phyloP scores from a whole-genome alignment of 495 filamentous ascomycete species.

The Penicillium cinerascens region DNA sequence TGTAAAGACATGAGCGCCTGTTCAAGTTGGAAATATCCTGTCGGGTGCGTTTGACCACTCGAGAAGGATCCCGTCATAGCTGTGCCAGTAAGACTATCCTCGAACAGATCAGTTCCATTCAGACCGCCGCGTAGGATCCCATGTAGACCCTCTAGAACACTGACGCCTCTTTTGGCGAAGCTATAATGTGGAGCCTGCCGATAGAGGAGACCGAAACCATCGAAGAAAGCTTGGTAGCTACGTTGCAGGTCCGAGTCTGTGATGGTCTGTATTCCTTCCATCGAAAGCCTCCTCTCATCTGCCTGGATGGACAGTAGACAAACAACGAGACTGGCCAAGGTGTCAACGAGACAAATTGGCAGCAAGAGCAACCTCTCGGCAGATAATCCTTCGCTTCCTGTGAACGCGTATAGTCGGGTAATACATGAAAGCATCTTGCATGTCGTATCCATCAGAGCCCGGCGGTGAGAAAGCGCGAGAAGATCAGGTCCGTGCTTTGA shows the following conservation, averaged over 20 bases:
- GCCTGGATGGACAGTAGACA: slow-evolving; percentile 17
- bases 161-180: slow-evolving; percentile 9
- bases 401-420: slow-evolving; percentile 8
- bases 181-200: slow-evolving; percentile 7
- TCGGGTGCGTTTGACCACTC: background rate
- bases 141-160: slow-evolving; percentile 12
- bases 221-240: slow-evolving; percentile 6
- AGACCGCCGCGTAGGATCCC: background rate
- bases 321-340: slow-evolving; percentile 11
- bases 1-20: slow-evolving; percentile 14
- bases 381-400: slow-evolving; percentile 1
- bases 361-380: slow-evolving; percentile 11
- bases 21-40: slow-evolving; percentile 8
- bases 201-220: slow-evolving; percentile 9
- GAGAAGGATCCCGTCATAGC: background rate
- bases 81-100: background rate
- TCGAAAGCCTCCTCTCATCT: slow-evolving; percentile 3
- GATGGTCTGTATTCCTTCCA: slow-evolving; percentile 9
- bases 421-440: slow-evolving; percentile 12
- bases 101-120: background rate
- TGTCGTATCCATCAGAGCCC: slow-evolving; percentile 11
- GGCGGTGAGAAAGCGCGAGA: slow-evolving; percentile 15
- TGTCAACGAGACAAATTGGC: slow-evolving; percentile 9
- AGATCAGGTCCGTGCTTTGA: slow-evolving; percentile 6
- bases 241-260: slow-evolving; percentile 5